Base-by-base conservation (phyloP, 768 basidiomycete genomes). In the Mycena galericulata region DNA sequence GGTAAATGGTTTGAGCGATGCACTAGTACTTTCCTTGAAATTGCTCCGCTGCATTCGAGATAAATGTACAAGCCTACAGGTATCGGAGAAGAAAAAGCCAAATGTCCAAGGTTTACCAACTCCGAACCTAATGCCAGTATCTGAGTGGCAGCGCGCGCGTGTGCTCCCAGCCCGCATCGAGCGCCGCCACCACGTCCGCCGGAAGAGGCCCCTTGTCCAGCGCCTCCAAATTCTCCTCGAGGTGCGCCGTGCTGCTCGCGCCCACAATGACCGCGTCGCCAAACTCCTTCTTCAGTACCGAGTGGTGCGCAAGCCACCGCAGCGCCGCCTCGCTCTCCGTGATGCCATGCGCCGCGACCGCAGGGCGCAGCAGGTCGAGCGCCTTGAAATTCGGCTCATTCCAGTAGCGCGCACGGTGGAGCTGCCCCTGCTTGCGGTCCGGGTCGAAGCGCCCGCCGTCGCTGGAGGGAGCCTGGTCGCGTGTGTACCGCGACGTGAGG, bases 271-370 rank as follows among this genome's bases (percentile, higher is more conserved):
- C 74, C 22, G 49, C 32, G 20, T 63, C 62, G 1, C 84, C 86
- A 30, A 40, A 49, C 53, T 87, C 85, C 27, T 62, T 45, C 0
- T 68, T 75, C 20, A 88, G 74, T 5, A 72, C 68, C 2, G 82
- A 84, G 66, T 87, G 86, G 59, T 87, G 81, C 73, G 87, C 82
- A 66, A 80, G 76, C 87, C 86, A 88, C 14, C 87, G 76, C 46
- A 86, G 74, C 2, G 85, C 83, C 6, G 85, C 80, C 73, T 87
- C 84, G 6, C 79, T 79, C 26, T 86, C 76, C 6, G 77, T 76
- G 3, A 87, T 68, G 34, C 72, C 55, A 54, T 87, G 80, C 54
- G 80, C 82, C 41, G 77, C 81, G 81, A 83, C 61, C 18, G 40
- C 60, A 5, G 34, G 47, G 26, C 30, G 54, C 36, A 63, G 24